Percentiles rank a stretch among this genome's conserved stretches.
Evolutionary conservation across 2,329 filamentous ascomycete species (phyloP).

Genomic region (Pezicula rhizophila): DNA sequence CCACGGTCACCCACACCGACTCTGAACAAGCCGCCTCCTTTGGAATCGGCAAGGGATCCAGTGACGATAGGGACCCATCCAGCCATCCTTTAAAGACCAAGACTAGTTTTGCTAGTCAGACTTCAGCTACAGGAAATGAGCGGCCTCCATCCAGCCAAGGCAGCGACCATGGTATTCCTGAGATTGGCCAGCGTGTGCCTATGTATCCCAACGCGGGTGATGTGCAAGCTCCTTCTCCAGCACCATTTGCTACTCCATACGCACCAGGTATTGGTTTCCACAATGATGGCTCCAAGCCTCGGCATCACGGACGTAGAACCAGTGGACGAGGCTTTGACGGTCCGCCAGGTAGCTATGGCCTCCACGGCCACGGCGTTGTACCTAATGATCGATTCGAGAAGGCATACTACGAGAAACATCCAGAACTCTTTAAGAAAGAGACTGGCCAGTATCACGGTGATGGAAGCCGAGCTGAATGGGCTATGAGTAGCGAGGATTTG

Average conservation of each 20-base stretch:
- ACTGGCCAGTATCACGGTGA: constrained; percentile 50
- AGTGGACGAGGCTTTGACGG: constrained; percentile 66
- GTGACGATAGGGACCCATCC: constrained; percentile 43
- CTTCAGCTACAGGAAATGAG: constrained; percentile 32
- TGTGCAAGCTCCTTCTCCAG: constrained; percentile 88
- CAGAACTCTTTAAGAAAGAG: constrained; percentile 73
- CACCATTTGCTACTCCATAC: constrained; percentile 36
- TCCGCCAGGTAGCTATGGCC: constrained; percentile 85
- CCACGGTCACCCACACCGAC: constrained; percentile 82
- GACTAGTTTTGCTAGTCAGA: constrained; percentile 50
- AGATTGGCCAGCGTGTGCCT: constrained; percentile 86
- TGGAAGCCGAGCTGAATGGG: constrained; percentile 58
- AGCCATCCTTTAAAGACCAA: constrained; percentile 55
- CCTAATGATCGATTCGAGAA: constrained; percentile 79
- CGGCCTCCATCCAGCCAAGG: constrained; percentile 52
- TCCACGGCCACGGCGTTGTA: constrained; percentile 78
- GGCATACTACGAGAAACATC: constrained; percentile 89
- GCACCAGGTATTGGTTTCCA: constrained; percentile 40
- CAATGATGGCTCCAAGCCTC: constrained; percentile 43
- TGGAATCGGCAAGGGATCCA: constrained; percentile 66
- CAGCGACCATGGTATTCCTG: constrained; percentile 83
- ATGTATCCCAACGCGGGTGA: constrained; percentile 92
- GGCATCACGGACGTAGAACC: constrained; percentile 62
- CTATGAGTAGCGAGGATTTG: constrained; percentile 81
- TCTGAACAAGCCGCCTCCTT: constrained; percentile 81